Base-by-base conservation (phyloP, 805 yeast species). In the Suhomyces sp. region DNA sequence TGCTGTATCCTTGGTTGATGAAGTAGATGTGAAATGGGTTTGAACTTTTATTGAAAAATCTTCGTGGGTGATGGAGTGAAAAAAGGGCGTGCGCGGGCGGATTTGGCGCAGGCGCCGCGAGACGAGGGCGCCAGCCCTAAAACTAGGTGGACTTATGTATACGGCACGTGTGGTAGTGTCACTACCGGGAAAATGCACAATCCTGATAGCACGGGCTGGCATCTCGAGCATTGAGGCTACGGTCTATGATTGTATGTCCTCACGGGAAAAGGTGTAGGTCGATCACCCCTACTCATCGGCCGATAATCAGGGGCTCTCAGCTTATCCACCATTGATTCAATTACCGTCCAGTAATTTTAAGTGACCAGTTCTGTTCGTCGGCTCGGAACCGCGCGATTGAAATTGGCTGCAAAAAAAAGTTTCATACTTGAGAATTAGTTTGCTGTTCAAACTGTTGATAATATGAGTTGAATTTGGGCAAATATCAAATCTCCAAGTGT, bases 1-100 rank as follows among this genome's bases (percentile, higher is more conserved):
- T 37, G 21, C 15, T 47, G 55, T 22, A 27, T 53, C 44, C 35
- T 39, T 50, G 51, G 46, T 24, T 20, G 47, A 45, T 40, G 22
- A 33, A 46, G 40, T n/a, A 40, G 20, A 29, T 20, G 19, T 51
- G 43, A 24, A 31, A 39, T n/a, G n/a, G 29, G 21, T 21, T 10
- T 41, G 37, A 44, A 43, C n/a, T 24, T 22, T 35, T 25, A 43
- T 31, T 41, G 43, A 33, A 21, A 22, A 31, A 46, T 39, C 44
- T 50, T 41, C 46, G 44, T 25, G 29, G 21, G 44, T 21, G 44
- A 41, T 41, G 29, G 21, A 13, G 44, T 1, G 44, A 41, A n/a
- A 20, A 17, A 17, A 20, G 44, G 25, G 9, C 25, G 44, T 22
- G 19, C 29, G 24, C n/a, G 35, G n/a, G 13, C 46, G 19, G 24